Base-by-base conservation (phyloP, 2,329 filamentous ascomycete genomes). In the Apiospora arundinis region DNA sequence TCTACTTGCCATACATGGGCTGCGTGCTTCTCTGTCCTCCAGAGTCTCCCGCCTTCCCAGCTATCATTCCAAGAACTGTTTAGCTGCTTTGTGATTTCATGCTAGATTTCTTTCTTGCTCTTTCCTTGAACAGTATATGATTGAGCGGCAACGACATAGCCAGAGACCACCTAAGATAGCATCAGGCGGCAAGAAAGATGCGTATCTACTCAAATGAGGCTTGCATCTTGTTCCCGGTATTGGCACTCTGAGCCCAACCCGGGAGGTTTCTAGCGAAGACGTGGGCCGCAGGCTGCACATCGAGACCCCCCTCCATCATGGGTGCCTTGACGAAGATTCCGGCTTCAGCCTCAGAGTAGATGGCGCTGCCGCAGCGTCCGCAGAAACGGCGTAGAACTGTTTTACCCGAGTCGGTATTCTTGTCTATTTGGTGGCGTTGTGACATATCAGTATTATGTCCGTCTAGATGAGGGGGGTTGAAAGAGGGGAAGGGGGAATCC, bases 271-370 rank as follows among this genome's bases (percentile, higher is more conserved):
- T 69, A 37, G 23, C 44, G 67, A 68, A 70, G 23, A 72, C 52
- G 25, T 63, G 68, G 40, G 23, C 28, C 2, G 45, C 16, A n/a
- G 71, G 71, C 28, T 63, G 56, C 1, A 44, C 60, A 21, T 72
- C 25, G 7, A 70, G 42, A 4, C 48, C 71, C 63, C 49, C 69
- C 42, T 70, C 60, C 21, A 72, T 37, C 25, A 72, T 28, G 14
- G 71, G 68, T 11, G 56, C 70, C 68, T 72, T 72, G 46, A 72
- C 60, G 40, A 65, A 72, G 60, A 28, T 68, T 1, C 70, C 70
- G 23, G 70, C 70, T n/a, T 48, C 68, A 16, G 32, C 32, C 40
- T 70, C 40, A 4, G 70, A 67, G 7, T 48, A 70, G 63, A 72
- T 68, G 48, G 46, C 70, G 37, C 68, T 72, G 23, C 70, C 70